Conservation (phyloP, 2,329 filamentous ascomycete species). For the Cercospora sp. region DNA sequence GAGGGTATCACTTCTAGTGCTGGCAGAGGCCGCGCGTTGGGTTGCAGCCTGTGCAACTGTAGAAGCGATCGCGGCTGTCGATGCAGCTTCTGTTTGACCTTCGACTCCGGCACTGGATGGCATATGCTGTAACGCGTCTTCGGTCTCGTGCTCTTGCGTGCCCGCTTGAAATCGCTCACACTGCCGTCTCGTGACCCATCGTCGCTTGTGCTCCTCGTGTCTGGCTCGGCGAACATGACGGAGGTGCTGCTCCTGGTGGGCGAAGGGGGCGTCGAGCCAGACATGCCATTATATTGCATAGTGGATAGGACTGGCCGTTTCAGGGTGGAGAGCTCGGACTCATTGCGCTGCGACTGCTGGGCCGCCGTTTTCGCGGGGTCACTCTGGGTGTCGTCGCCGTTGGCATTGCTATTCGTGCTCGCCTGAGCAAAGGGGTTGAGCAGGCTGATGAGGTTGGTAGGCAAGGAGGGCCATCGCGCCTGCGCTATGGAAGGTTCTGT, state of each 20-base stretch:
- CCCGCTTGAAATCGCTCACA: slow-evolving; percentile 32
- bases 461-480: slow-evolving; percentile 36
- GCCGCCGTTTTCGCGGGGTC: background rate
- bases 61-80: slow-evolving; percentile 68
- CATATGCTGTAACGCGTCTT: slow-evolving; percentile 68
- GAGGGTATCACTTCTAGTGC: slow-evolving; percentile 70
- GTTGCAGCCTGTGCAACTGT: slow-evolving; percentile 68
- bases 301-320: slow-evolving; percentile 29
- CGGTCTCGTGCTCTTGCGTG: slow-evolving; percentile 43
- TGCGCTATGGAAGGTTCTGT: slow-evolving; percentile 21
- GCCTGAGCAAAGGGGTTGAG: slow-evolving; percentile 35
- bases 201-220: slow-evolving; percentile 34
- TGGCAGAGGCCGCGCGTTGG: slow-evolving; percentile 63
- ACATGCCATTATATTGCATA: slow-evolving; percentile 16
- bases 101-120: slow-evolving; percentile 63
- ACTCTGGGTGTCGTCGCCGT: background rate
- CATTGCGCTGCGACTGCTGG: background rate
- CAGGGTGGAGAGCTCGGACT: background rate
- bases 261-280: slow-evolving; percentile 26
- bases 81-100: slow-evolving; percentile 61
- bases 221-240: slow-evolving; percentile 40
- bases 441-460: slow-evolving; percentile 32
- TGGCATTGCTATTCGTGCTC: slow-evolving; percentile 14
- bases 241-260: slow-evolving; percentile 33
- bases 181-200: slow-evolving; percentile 38